Evolutionary conservation across 31 red algal genomes (phyloP).

Genomic region (Asparagopsis taxiformis): DNA sequence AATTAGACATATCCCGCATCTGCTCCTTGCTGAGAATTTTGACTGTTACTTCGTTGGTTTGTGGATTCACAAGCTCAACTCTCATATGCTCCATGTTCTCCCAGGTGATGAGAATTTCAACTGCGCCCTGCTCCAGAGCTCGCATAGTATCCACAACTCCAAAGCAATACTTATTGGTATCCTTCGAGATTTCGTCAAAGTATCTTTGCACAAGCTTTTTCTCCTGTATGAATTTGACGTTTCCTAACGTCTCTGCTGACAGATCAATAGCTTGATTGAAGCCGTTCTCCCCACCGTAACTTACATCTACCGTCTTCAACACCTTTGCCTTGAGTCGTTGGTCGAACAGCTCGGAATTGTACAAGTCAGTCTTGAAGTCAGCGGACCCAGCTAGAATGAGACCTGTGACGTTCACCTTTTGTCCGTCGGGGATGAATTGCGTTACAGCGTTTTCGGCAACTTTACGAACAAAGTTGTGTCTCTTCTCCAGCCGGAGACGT

Average conservation of each 20-base stretch:
- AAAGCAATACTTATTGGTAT: slow-evolving; percentile 95
- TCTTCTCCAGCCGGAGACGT: slow-evolving; percentile 95
- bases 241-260: slow-evolving; percentile 90
- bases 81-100: slow-evolving; percentile 96
- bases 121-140: slow-evolving; percentile 93
- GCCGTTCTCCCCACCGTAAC: slow-evolving; percentile 97
- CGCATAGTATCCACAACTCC: slow-evolving; percentile 90
- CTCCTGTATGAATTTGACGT: slow-evolving; percentile 99
- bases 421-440: slow-evolving; percentile 95
- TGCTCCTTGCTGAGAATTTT: slow-evolving; percentile 89
- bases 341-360: slow-evolving; percentile 93
- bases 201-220: slow-evolving; percentile 95
- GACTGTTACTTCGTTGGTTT: slow-evolving; percentile 78
- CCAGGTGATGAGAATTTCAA: slow-evolving; percentile 96
- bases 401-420: slow-evolving; percentile 96
- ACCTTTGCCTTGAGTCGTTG: slow-evolving; percentile 94
- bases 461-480: slow-evolving; percentile 98
- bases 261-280: slow-evolving; percentile 99
- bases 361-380: slow-evolving; percentile 99
- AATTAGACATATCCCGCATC: slow-evolving; percentile 67
- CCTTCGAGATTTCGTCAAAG: slow-evolving; percentile 98
- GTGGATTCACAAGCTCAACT: slow-evolving; percentile 89
- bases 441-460: slow-evolving; percentile 93
- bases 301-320: slow-evolving; percentile 95
- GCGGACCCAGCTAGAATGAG: slow-evolving; percentile 96